phyloP scores from a whole-genome alignment of 768 basidiomycete genomes.

The Termitomyces bulborhizus region DNA sequence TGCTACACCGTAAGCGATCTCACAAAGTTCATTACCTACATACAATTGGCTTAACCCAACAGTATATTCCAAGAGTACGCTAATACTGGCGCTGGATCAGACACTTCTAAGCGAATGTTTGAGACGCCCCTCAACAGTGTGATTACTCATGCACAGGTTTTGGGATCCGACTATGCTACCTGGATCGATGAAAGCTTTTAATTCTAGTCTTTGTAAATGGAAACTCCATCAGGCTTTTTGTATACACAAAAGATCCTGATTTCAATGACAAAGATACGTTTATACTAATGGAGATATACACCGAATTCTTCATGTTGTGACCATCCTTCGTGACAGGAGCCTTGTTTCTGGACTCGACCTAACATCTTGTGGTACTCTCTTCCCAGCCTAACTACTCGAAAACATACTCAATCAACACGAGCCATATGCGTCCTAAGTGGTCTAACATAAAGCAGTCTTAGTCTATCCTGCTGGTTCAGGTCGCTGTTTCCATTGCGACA shows the following conservation, averaged over 20 bases:
- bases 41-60: background rate
- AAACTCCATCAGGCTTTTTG: background rate
- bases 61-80: constrained; percentile 20
- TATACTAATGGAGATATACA: background rate
- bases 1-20: constrained; percentile 17
- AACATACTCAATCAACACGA: background rate
- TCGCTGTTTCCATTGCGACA: background rate
- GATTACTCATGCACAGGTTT: constrained; percentile 16
- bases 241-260: background rate
- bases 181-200: constrained; percentile 19
- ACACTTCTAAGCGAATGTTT: constrained; percentile 16
- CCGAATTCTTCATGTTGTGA: too few relatives aligned
- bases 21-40: background rate
- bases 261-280: too few relatives aligned
- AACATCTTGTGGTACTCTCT: too few relatives aligned
- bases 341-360: too few relatives aligned
- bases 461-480: background rate
- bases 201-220: background rate
- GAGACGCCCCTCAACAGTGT: constrained; percentile 15
- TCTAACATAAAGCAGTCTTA: too few relatives aligned
- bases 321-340: too few relatives aligned
- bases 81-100: constrained; percentile 21
- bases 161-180: constrained; percentile 16
- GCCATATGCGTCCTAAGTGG: background rate
- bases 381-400: too few relatives aligned